Base-by-base conservation (phyloP, 805 yeast genomes). In the Blastobotrys americana region DNA sequence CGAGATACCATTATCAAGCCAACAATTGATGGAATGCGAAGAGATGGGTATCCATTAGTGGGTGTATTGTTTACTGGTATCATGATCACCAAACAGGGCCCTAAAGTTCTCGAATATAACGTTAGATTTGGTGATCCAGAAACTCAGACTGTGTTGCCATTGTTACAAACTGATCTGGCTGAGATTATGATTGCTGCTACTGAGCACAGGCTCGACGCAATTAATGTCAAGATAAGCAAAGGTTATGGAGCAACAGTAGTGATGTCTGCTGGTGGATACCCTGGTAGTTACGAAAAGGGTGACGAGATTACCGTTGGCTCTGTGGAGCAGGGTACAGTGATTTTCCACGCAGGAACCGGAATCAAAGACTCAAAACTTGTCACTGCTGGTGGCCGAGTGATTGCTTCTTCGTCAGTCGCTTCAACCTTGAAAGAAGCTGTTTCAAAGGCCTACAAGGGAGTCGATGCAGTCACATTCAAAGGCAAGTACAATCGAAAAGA, bases 121-220 rank as follows among this genome's bases (percentile, higher is more conserved):
- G 97, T 94, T 42, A 81, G 99, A 68, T 94, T 93, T 56, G 99
- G 99, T 51, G 99, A 93, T 65, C 99, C 99, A 54, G 99, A 93
- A 69, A 93, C 97, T 28, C 98, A 93, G 71, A 85, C 97, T 2
- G 95, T 93, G 19, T 71, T 93, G 59, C 96, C 97, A 17, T 73
- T 93, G 59, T 70, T 93, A 51, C 83, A 80, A 44, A 82, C 96
- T n/a, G 99, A 93, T 66, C 73, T 93, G 59, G 93, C 96, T 39
- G 87, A 89, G 65, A 79, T 93, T 39, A 78, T 94, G 76, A 67
- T 90, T 44, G 98, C 97, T 38, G 82, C 95, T 53, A 95, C 93
- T 37, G 96, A 90, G 64, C 95, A 84, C 66, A 76, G 97, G 65
- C 76, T 93, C 53, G 99, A 93, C 60, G 76, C 95, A 23, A 85